Evolutionary conservation across 495 filamentous ascomycete genomes (phyloP), one percentile per base, ranked within the genome.

Genomic region (Aspergillus steynii): DNA sequence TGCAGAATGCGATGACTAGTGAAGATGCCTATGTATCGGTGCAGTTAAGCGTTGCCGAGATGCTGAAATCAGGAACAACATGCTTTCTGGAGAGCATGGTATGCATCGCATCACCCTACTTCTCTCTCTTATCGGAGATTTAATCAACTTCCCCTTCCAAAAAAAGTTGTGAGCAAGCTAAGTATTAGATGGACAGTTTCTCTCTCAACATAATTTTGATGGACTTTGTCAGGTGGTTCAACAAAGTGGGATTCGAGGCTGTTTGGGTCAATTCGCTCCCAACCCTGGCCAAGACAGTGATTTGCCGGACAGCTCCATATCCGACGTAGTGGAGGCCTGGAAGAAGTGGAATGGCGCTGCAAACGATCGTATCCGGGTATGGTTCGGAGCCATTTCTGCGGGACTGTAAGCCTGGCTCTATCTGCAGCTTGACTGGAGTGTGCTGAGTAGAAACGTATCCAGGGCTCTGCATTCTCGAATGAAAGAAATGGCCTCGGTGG

Each of bases 41-140:
- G 2, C 55, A 73, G 28, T 57, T 82, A 50, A 81, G 75, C 57
- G 80, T 82, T 37, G 78, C 70, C 0, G 79, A 83, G 61, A 83
- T 82, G 80, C 63, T 83, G 57, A 77, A 77, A 60, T 76, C 71
- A 3, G 80, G 80, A 1, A 83, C 80, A 9, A 83, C 80, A 45
- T 81, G 77, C 62, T 83, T 83, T 60, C 61, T 83, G 45, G 80
- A 83, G 63, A 75, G 75, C 54, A 82, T 83, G 80, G 74, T 77
- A 45, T 29, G 65, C 63, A 32, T 42, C 37, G 10, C 34, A 8
- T 37, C 2, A 3, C 9, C 9, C 37, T 14, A 15, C 10, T 42
- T 4, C 37, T 10, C 10, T 42, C 37, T 42, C 14, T 42, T 12
- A 14, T 12, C 12, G 12, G 37, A 14, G 37, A 12, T 15, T 14